Conservation (phyloP, 768 basidiomycete species). For the Suillus spraguei region DNA sequence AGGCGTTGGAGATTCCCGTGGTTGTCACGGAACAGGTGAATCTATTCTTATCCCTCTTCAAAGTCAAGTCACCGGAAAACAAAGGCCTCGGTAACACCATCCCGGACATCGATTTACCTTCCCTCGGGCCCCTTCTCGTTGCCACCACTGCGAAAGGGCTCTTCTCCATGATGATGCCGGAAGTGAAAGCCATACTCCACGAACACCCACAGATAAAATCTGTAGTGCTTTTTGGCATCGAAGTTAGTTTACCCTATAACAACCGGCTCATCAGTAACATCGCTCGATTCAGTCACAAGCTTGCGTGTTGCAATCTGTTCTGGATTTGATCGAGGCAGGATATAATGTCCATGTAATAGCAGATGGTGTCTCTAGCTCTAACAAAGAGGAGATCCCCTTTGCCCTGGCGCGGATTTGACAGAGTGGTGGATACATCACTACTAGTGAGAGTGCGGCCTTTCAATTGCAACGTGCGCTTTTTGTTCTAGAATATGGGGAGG, state of each 20-base stretch:
- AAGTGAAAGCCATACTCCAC: slow-evolving; percentile 55
- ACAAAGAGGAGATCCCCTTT: slow-evolving; percentile 76
- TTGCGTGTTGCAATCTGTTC: slow-evolving; percentile 82
- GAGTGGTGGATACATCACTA: slow-evolving; percentile 74
- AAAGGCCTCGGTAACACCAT: slow-evolving; percentile 71
- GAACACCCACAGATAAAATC: slow-evolving; percentile 51
- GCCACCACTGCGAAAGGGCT: slow-evolving; percentile 73
- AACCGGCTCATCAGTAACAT: background rate
- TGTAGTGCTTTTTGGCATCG: slow-evolving; percentile 84
- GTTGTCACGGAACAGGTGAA: slow-evolving; percentile 83
- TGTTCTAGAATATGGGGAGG: slow-evolving; percentile 13
- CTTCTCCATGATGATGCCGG: slow-evolving; percentile 84
- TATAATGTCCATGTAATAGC: slow-evolving; percentile 71
- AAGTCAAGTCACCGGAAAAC: slow-evolving; percentile 5
- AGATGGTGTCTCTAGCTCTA: slow-evolving; percentile 84
- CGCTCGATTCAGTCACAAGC: slow-evolving; percentile 70
- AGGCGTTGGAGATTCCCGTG: slow-evolving; percentile 70
- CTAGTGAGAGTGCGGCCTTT: slow-evolving; percentile 81
- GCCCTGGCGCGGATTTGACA: slow-evolving; percentile 70
- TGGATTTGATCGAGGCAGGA: slow-evolving; percentile 58
- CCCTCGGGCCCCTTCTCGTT: slow-evolving; percentile 57
- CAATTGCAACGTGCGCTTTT: slow-evolving; percentile 61
- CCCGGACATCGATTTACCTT: slow-evolving; percentile 56
- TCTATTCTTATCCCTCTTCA: background rate
- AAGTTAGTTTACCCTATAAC: slow-evolving; percentile 49